Conservation (phyloP, 768 basidiomycete species). For the Podaxis mareebaensis region DNA sequence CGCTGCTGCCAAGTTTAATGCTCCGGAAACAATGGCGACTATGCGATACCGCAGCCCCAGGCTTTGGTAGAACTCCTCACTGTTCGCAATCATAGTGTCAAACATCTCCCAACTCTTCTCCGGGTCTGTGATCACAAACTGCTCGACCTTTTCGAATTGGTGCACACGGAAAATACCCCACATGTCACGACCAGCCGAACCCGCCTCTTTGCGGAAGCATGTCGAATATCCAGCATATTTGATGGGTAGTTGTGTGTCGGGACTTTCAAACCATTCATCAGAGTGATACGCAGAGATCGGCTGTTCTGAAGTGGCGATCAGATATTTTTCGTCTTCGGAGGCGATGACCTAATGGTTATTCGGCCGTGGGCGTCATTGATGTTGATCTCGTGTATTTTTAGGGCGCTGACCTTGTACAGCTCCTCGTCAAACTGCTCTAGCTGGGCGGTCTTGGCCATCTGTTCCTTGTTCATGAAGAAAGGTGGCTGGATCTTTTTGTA, state of each 20-base stretch:
- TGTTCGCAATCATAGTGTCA: conserved; percentile 85
- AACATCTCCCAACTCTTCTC: conserved; percentile 95
- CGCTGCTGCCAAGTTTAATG: conserved; percentile 93
- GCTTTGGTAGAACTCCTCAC: conserved; percentile 96
- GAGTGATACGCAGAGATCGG: conserved; percentile 95
- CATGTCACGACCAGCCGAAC: conserved; percentile 95
- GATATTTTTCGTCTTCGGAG: conserved; percentile 93
- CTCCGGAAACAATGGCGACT: conserved; percentile 94
- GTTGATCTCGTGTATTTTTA: neutral
- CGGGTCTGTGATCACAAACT: conserved; percentile 94
- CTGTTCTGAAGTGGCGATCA: conserved; percentile 98
- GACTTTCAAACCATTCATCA: conserved; percentile 97
- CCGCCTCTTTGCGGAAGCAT: conserved; percentile 99
- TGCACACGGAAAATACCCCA: conserved; percentile 99
- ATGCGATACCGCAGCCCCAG: conserved; percentile 90
- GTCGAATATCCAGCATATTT: conserved; percentile 89
- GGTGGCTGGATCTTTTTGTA: conserved; percentile 97
- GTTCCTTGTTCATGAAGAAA: conserved; percentile 97
- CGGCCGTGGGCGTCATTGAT: neutral
- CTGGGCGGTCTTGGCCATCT: conserved; percentile 98
- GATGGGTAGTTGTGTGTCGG: conserved; percentile 89
- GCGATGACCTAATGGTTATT: conserved; percentile 64
- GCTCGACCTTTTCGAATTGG: conserved; percentile 98
- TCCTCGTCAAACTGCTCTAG: conserved; percentile 99
- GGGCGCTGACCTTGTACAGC: conserved; percentile 82